Base-by-base conservation (phyloP, 176 grass and related monocot species). In the Carex pumila region DNA sequence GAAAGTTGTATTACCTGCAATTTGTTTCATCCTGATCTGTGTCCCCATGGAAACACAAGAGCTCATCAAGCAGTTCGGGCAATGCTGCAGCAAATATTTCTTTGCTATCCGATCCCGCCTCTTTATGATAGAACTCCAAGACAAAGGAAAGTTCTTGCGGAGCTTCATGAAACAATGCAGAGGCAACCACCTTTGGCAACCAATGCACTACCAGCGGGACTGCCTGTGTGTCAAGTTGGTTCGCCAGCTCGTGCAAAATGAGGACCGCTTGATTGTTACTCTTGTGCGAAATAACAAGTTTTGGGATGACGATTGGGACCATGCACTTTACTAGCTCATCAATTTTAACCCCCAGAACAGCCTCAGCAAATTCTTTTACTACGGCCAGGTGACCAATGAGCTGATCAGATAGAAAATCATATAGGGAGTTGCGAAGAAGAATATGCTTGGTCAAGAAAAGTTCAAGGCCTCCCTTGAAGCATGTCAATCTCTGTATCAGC, bases 11-110 rank as follows among this genome's bases (percentile, higher is more conserved):
- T 84, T 78, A 93, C 95, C 92, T 98, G 78, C 65, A 79, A 72
- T 98, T 82, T 50, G 84, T 98, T 47, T 93, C 91, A 19, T 69
- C 64, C 57, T 89, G 81, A 86, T 93, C 92, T 74, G 69, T 84
- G 77, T 98, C 95, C 10, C 79, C 89, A 91, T 88, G 89, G 88
- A 94, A 94, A 88, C 95, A 98, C 83, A 98, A 64, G 58, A 98
- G 94, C 88, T 98, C 95, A 32, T 98, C 95, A 83, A 94, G 92
- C 62, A 98, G 84, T 85, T 86, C 58, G 78, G 87, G 89, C 81
- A 98, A 93, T 87, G 90, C 95, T 84, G 95, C 95, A 73, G 81
- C 84, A 91, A 93, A 98, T 90, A 98, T 91, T 87, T 98, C 90
- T 90, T 89, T 94, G 82, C 74, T 92, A 85, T 93, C 92, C 71